These are phyloP conservation scores for Tuber umbilicatum DNA, from an alignment of 495 filamentous ascomycete genomes.

Conservation along the genomic window DNA sequence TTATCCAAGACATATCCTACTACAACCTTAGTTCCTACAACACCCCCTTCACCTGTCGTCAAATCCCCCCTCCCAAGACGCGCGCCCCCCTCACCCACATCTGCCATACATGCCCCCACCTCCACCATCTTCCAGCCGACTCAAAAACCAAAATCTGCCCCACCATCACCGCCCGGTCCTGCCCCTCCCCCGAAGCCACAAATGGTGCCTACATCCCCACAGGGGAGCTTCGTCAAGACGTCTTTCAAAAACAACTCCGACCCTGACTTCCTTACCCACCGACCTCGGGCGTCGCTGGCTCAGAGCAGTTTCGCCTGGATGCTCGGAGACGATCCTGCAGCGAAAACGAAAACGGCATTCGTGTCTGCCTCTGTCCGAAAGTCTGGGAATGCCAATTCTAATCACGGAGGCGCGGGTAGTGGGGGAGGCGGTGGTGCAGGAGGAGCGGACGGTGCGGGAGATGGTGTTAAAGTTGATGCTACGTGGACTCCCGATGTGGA, in stretches of 20 bases:
- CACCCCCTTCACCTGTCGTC: background rate
- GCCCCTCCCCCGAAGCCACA: constrained; percentile 19
- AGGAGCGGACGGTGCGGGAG: constrained; percentile 6
- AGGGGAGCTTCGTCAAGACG: constrained; percentile 36
- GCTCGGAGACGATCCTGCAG: constrained; percentile 50
- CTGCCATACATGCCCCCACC: constrained; percentile 2
- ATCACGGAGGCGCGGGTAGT: constrained; percentile 8
- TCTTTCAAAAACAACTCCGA: constrained; percentile 41
- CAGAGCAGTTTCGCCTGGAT: constrained; percentile 95
- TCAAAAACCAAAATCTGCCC: constrained; percentile 1
- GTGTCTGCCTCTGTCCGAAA: constrained; percentile 12
- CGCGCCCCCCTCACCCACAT: constrained; percentile 5
- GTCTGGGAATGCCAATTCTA: background rate
- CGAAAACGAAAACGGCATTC: constrained; percentile 36
- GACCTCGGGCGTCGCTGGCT: constrained; percentile 59
- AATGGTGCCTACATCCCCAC: constrained; percentile 31
- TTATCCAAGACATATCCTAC: background rate
- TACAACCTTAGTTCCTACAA: constrained; percentile 1
- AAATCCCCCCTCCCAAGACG: constrained; percentile 5
- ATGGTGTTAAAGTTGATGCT: constrained; percentile 3
- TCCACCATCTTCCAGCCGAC: background rate
- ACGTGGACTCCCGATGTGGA: constrained; percentile 5
- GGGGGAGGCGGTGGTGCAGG: constrained; percentile 8
- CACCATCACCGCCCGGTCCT: constrained; percentile 5
- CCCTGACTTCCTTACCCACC: constrained; percentile 38